Evolutionary conservation across 1,139 yeast genomes (phyloP), one percentile per base, ranked within the genome.

Genomic region (Lodderomyces parapsilosis): DNA sequence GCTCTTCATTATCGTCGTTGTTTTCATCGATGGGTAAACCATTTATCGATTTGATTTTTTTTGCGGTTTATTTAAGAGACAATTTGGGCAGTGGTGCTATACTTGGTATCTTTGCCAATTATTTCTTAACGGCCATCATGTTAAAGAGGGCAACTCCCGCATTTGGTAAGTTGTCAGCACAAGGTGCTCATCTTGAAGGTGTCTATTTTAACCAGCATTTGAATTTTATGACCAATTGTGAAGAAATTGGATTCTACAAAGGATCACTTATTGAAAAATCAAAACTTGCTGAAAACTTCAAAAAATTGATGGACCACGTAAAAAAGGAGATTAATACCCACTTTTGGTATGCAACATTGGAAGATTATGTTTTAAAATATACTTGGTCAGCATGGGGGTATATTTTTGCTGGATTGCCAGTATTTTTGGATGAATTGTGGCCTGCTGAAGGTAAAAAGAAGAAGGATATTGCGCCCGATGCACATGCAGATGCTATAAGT

Each of bases 331-430:
- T 82, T 55, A 73, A 76, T 47, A 71, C 75, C 10, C 62, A 78
- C 17, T 75, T 76, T 47, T 59, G 66, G 14, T 91, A 89, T 62
- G 83, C 84, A 41, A 74, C 87, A 53, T 66, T 88, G 50, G 97
- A 91, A 64, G 96, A 89, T 60, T 89, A 89, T 58, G 81, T 90
- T 39, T 75, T 91, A 60, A 91, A 90, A 65, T 90, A 88, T 58
- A 83, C 94, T 14, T 91, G 97, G 98, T 89, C 96, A 3, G 96
- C 96, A 0, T 76, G 93, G 68, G 97, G 97, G 9, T 90, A 90
- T 59, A 67, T 89, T 24, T 90, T 88, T 68, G 89, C 96, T 0
- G 87, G 96, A 1, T 76, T 90, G 49, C 98, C 98, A 1, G 93
- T 90, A 20, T 71, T 74, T 45, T 59, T 74, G 43, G 78, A 71